Conservation (phyloP, 108 stramenopile species). For the Hondaea fermentalgiana region DNA sequence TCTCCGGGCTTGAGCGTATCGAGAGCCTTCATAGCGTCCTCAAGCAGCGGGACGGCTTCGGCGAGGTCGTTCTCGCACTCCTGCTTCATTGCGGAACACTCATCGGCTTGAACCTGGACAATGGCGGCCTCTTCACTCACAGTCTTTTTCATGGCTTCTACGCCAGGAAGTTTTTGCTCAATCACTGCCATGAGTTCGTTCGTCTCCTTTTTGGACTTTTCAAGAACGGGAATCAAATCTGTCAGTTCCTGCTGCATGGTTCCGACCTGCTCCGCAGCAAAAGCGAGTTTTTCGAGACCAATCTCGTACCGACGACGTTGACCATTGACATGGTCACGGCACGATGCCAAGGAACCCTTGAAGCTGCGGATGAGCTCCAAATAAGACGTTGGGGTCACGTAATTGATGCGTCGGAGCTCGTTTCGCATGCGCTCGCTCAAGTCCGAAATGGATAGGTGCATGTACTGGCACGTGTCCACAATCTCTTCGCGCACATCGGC, state of each 20-base stretch:
- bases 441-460: constrained; percentile 40
- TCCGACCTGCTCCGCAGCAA: constrained; percentile 40
- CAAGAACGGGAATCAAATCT: constrained; percentile 8
- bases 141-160: constrained; percentile 19
- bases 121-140: constrained; percentile 41
- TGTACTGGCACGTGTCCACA: constrained; percentile 4
- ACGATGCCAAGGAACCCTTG: constrained; percentile 33
- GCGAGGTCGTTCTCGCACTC: constrained; percentile 51
- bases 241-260: constrained; percentile 1
- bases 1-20: constrained; percentile 41
- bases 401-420: constrained; percentile 42
- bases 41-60: constrained; percentile 53
- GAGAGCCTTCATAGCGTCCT: constrained; percentile 45
- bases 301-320: constrained; percentile 45
- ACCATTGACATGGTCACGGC: constrained; percentile 24
- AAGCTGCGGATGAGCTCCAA: constrained; percentile 47
- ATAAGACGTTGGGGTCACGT: constrained; percentile 53
- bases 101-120: constrained; percentile 40
- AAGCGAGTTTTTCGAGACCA: constrained; percentile 39
- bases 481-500: neutral
- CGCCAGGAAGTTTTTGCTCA: constrained; percentile 39
- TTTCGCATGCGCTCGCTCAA: constrained; percentile 30
- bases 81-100: constrained; percentile 19
- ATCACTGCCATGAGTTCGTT: constrained; percentile 33
- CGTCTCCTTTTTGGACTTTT: constrained; percentile 15